These are phyloP conservation scores for Phalaenopsis aphrodite DNA, from an alignment of 106 monocot genomes.

Conservation along the genomic window DNA sequence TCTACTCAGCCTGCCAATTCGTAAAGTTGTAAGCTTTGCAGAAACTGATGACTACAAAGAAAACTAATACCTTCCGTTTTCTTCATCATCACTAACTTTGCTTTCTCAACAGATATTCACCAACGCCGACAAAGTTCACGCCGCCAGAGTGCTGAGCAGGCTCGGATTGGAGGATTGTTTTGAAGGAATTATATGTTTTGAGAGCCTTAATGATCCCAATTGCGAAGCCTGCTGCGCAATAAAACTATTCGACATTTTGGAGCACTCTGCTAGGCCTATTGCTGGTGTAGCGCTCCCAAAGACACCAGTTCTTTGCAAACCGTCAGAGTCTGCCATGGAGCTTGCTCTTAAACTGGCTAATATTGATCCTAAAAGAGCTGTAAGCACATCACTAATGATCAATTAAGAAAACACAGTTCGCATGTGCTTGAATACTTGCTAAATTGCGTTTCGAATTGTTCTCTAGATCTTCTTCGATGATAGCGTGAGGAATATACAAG, in stretches of 20 bases:
- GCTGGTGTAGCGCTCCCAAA: constrained; percentile 33
- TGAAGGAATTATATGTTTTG: constrained; percentile 87
- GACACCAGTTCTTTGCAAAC: constrained; percentile 72
- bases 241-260: constrained; percentile 49
- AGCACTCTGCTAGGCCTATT: constrained; percentile 19
- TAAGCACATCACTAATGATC: constrained; percentile 13
- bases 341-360: constrained; percentile 62
- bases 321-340: constrained; percentile 61
- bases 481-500: constrained; percentile 68
- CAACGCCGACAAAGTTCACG: constrained; percentile 65
- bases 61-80: not conserved
- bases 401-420: not conserved
- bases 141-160: constrained; percentile 37
- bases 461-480: constrained; percentile 91
- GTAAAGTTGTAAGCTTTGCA: constrained; percentile 60
- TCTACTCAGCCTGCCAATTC: constrained; percentile 53
- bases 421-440: not conserved
- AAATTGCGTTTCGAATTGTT: not conserved
- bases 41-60: not conserved
- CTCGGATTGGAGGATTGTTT: constrained; percentile 87
- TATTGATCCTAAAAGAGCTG: constrained; percentile 64
- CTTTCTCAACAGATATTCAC: constrained; percentile 52
- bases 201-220: constrained; percentile 55
- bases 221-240: not conserved
- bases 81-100: too few species aligned